phyloP scores from a whole-genome alignment of 2,329 filamentous ascomycete species.

The Blastomyces parvus region DNA sequence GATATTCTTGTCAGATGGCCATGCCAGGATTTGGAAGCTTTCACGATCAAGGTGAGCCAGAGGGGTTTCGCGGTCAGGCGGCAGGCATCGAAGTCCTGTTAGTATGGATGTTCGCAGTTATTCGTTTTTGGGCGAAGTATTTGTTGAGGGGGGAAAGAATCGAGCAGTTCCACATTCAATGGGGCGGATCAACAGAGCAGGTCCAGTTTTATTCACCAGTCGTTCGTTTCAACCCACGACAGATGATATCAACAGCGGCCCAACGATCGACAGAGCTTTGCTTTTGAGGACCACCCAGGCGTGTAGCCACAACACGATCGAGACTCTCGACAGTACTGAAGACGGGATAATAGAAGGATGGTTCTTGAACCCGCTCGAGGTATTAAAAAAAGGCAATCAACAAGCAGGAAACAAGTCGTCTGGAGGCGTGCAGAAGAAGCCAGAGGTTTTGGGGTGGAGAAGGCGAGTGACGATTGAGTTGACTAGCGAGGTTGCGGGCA shows the following conservation, averaged over 20 bases:
- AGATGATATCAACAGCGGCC: background rate
- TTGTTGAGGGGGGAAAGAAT: background rate
- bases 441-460: background rate
- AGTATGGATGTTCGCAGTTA: background rate
- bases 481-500: background rate
- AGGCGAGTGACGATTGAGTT: background rate
- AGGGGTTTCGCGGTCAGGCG: background rate
- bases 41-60: background rate
- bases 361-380: background rate
- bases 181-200: background rate
- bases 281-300: background rate
- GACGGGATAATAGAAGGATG: background rate
- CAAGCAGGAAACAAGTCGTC: background rate
- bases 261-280: background rate
- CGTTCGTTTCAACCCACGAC: background rate
- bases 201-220: slow-evolving; percentile 1
- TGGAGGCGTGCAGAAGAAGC: background rate
- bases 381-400: background rate
- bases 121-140: background rate
- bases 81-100: background rate
- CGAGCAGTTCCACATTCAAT: background rate
- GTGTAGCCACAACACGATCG: background rate
- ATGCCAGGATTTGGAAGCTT: background rate
- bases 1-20: background rate
- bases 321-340: background rate